Conservation (phyloP, 2,329 filamentous ascomycete species). For the Ophiostoma sp. region DNA sequence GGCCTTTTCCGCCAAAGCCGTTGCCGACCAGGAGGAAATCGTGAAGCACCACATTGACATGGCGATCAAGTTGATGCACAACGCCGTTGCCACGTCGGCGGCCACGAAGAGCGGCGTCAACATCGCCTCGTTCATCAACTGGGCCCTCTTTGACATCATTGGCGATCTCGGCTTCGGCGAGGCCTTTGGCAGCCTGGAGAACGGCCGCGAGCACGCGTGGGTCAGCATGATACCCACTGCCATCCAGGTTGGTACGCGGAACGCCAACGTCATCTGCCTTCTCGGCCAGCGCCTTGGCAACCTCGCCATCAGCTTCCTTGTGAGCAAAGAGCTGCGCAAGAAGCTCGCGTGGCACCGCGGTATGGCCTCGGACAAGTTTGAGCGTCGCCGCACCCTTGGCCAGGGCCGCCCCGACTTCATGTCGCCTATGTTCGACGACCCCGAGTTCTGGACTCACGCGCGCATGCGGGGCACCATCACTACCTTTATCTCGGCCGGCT, state of each 20-base stretch:
- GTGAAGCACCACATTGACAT: slow-evolving; percentile 21
- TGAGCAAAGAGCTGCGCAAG: neutral
- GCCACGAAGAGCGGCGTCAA: slow-evolving; percentile 35
- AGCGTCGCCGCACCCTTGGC: slow-evolving; percentile 15
- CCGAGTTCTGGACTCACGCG: slow-evolving; percentile 9
- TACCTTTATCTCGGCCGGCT: slow-evolving; percentile 42
- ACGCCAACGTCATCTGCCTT: slow-evolving; percentile 9
- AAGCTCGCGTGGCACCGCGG: neutral
- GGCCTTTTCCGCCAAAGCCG: slow-evolving; percentile 26
- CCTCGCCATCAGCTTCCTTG: neutral
- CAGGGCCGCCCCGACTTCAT: slow-evolving; percentile 24
- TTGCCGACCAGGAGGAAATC: slow-evolving; percentile 23
- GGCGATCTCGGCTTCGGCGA: slow-evolving; percentile 43
- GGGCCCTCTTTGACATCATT: slow-evolving; percentile 37
- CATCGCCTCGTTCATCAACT: slow-evolving; percentile 39
- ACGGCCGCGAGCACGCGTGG: slow-evolving; percentile 30
- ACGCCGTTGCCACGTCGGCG: slow-evolving; percentile 9
- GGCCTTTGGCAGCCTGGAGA: slow-evolving; percentile 36
- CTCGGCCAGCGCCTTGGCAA: slow-evolving; percentile 8
- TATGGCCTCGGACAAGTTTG: slow-evolving; percentile 17
- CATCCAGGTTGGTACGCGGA: slow-evolving; percentile 27
- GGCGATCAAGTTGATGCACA: slow-evolving; percentile 19
- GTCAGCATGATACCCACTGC: slow-evolving; percentile 29
- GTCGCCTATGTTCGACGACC: slow-evolving; percentile 20
- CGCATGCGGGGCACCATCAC: slow-evolving; percentile 19